These are phyloP conservation scores for Pleoardoris graminearum DNA, from an alignment of 2,329 filamentous ascomycete genomes.

Conservation along the genomic window DNA sequence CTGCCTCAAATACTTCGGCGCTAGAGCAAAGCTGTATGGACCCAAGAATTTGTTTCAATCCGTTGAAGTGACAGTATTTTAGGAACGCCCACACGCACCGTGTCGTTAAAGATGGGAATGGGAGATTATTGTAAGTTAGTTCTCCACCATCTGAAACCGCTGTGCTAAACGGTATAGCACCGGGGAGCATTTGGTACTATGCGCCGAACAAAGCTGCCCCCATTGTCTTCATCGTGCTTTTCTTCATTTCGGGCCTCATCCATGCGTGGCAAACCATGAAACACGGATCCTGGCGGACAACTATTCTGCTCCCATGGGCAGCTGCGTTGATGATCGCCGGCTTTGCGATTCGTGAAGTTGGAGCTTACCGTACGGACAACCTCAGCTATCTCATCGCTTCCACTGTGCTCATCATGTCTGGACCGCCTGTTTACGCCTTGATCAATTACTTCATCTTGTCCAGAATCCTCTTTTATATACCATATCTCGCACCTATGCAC, in stretches of 20 bases:
- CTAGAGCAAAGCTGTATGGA: too few relatives aligned
- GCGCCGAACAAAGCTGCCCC: constrained; percentile 60
- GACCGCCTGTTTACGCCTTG: constrained; percentile 61
- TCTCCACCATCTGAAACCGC: too few relatives aligned
- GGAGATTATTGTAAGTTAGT: constrained; percentile 34
- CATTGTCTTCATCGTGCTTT: constrained; percentile 56
- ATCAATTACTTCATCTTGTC: constrained; percentile 66
- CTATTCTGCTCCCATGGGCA: constrained; percentile 59
- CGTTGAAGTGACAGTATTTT: background rate
- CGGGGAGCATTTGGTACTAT: constrained; percentile 49
- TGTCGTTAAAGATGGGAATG: constrained; percentile 30
- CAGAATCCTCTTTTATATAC: constrained; percentile 63
- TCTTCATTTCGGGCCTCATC: constrained; percentile 50
- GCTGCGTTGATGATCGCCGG: constrained; percentile 60
- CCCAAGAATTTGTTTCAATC: too few relatives aligned
- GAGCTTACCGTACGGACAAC: constrained; percentile 55
- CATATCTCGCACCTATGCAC: constrained; percentile 61
- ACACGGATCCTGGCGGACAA: constrained; percentile 62
- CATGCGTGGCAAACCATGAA: constrained; percentile 61
- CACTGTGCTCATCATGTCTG: constrained; percentile 46
- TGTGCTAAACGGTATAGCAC: constrained; percentile 17
- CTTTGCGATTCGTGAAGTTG: constrained; percentile 59
- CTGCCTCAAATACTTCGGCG: background rate
- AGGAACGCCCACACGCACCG: background rate
- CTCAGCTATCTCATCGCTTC: constrained; percentile 47